Base-by-base conservation (phyloP, 73 alveolate genomes). In the Paramecium bursaria region DNA sequence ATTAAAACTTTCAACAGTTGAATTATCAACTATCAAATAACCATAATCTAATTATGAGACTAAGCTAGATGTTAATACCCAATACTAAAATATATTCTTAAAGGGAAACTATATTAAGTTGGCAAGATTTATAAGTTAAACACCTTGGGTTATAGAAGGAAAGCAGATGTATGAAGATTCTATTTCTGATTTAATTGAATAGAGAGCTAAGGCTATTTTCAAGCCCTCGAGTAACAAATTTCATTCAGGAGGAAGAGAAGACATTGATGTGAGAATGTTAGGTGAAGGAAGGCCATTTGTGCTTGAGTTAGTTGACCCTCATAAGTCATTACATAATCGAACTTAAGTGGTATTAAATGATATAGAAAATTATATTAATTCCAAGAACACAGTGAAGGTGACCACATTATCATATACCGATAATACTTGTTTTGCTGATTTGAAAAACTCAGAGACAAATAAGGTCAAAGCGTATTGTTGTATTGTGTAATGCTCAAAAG, bases 251-350 rank as follows among this genome's bases (percentile, higher is more conserved):
- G 99, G 99, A 14, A 92, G 99, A 67, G 99, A 97, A 86, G 99
- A 97, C 86, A 75, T 95, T 27, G 99, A 97, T 86, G 99, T 97
- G 7, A 76, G 99, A 57, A 97, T 97, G 99, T 92, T 97, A 35
- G 99, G 99, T 3, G 76, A 60, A 9, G 99, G 99, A 17, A 76
- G 99, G 31, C 99, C 99, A 0, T 95, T 96, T 54, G 91, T 94
- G 51, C 17, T 93, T 4, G 99, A 95, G 86, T 90, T 95, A 10
- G 76, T 91, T 27, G 93, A 95, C 61, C 99, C 99, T 0, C 94
- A 92, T 42, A 74, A 74, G 85, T 75, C 60, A 79, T 67, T 73
- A 31, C 61, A 73, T 17, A 46, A 54, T 79, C 15, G 42, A 13
- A 50, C 39, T 15, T 33, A 30, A 33, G 89, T 53, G 26, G 47